Percentiles rank a stretch among this genome's conserved stretches.
These are phyloP conservation scores for Phytopythium mirpurense DNA, from an alignment of 352 stramenopile species.

Conservation along the genomic window DNA sequence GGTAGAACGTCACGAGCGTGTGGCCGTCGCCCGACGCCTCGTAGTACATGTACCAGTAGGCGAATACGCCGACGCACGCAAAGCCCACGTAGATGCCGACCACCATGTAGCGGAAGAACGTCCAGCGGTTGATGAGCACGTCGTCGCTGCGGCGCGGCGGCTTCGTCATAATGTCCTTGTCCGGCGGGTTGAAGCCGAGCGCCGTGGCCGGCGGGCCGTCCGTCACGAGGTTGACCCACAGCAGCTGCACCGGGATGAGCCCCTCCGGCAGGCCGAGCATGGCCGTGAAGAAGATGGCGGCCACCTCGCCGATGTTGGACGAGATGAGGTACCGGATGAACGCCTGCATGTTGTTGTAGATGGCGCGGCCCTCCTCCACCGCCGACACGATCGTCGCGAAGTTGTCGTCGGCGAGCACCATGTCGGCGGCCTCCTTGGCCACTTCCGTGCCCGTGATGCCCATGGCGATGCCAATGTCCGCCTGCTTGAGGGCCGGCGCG, in stretches of 20 bases:
- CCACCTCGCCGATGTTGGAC: slow-evolving; percentile 99
- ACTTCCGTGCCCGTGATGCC: slow-evolving; percentile 97
- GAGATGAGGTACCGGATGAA: slow-evolving; percentile 99
- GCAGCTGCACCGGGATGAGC: slow-evolving; percentile 97
- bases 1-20: slow-evolving; percentile 86
- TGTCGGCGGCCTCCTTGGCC: slow-evolving; percentile 97
- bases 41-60: slow-evolving; percentile 94
- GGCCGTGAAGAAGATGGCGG: slow-evolving; percentile 97
- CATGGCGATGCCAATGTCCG: slow-evolving; percentile 99
- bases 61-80: slow-evolving; percentile 90
- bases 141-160: slow-evolving; percentile 94
- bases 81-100: slow-evolving; percentile 93
- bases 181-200: slow-evolving; percentile 98
- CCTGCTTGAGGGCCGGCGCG: slow-evolving; percentile 96
- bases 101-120: slow-evolving; percentile 97
- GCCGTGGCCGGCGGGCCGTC: slow-evolving; percentile 97
- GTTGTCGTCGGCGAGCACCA: slow-evolving; percentile 98
- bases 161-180: slow-evolving; percentile 97
- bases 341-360: slow-evolving; percentile 97
- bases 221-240: slow-evolving; percentile 99
- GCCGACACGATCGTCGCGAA: slow-evolving; percentile 97
- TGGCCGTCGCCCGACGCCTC: slow-evolving; percentile 88
- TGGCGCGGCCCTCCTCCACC: slow-evolving; percentile 82
- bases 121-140: slow-evolving; percentile 97
- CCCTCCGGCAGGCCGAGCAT: slow-evolving; percentile 95